These are phyloP conservation scores for Murraya koenigii DNA, from an alignment of 345 rosid species.

Conservation along the genomic window DNA sequence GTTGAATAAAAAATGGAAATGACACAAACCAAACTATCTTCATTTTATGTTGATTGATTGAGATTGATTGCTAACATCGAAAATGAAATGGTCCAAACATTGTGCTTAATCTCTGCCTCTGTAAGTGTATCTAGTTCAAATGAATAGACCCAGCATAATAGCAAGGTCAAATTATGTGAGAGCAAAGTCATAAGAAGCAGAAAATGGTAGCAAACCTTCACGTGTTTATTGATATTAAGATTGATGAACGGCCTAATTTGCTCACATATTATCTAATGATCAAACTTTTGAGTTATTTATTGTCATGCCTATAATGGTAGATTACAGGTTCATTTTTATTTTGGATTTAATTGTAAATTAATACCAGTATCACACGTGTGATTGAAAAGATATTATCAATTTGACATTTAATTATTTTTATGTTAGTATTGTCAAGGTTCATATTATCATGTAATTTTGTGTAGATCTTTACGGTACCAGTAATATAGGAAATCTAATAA, in stretches of 20 bases:
- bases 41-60: neutral
- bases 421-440: neutral
- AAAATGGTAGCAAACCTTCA: neutral
- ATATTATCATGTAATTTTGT: neutral
- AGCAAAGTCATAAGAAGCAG: neutral
- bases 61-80: constrained; percentile 18
- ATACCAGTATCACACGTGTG: neutral
- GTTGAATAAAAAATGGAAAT: constrained; percentile 6
- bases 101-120: neutral
- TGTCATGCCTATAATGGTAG: neutral
- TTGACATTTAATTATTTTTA: neutral
- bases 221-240: neutral
- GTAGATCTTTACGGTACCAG: too few species aligned
- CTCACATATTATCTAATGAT: neutral
- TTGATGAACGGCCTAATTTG: constrained; percentile 5
- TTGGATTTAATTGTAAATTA: too few species aligned
- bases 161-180: neutral
- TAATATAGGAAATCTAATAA: neutral
- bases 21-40: constrained; percentile 15
- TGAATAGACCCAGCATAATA: neutral
- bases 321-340: neutral
- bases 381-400: neutral
- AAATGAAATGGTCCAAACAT: constrained; percentile 11
- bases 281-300: neutral
- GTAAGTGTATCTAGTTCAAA: neutral